Evolutionary conservation across 129 eudicot species (phyloP).

Genomic region (Cynara cardunculus): DNA sequence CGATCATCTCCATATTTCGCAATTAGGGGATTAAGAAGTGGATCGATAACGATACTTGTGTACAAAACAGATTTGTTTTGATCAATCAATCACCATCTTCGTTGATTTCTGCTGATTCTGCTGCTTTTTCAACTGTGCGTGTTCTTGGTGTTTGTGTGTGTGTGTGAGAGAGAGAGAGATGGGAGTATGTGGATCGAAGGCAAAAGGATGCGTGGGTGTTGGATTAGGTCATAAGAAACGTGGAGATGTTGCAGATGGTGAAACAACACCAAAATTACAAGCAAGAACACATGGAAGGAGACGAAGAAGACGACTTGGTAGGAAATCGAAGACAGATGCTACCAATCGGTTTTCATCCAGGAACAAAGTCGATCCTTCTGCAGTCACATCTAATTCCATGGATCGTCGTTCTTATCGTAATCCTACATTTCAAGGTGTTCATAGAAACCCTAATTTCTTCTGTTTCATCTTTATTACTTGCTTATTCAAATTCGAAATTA

Average conservation of each 20-base stretch:
- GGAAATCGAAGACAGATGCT: conserved; percentile 23
- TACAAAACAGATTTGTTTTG: neutral
- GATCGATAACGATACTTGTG: neutral
- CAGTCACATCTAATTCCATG: conserved; percentile 35
- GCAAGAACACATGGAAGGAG: conserved; percentile 29
- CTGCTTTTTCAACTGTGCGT: neutral
- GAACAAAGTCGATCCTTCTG: conserved; percentile 31
- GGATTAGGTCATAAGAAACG: conserved; percentile 35
- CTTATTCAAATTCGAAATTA: neutral
- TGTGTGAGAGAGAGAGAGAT: conserved; percentile 22
- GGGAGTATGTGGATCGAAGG: conserved; percentile 88
- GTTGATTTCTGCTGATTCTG: conserved; percentile 9
- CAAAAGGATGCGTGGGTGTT: conserved; percentile 54
- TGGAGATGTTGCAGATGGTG: conserved; percentile 18
- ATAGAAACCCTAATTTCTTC: neutral
- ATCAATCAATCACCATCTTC: conserved; percentile 1
- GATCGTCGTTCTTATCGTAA: conserved; percentile 49
- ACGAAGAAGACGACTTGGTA: conserved; percentile 24
- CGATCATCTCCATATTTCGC: neutral
- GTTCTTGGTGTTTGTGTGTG: conserved; percentile 17
- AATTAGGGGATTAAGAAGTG: neutral
- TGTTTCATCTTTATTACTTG: neutral
- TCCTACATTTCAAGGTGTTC: conserved; percentile 68
- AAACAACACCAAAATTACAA: conserved; percentile 6
- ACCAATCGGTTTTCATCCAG: conserved; percentile 18